These are phyloP conservation scores for Coemansia sp. DNA, from an alignment of 192 early-diverging fungal genomes.

Conservation along the genomic window DNA sequence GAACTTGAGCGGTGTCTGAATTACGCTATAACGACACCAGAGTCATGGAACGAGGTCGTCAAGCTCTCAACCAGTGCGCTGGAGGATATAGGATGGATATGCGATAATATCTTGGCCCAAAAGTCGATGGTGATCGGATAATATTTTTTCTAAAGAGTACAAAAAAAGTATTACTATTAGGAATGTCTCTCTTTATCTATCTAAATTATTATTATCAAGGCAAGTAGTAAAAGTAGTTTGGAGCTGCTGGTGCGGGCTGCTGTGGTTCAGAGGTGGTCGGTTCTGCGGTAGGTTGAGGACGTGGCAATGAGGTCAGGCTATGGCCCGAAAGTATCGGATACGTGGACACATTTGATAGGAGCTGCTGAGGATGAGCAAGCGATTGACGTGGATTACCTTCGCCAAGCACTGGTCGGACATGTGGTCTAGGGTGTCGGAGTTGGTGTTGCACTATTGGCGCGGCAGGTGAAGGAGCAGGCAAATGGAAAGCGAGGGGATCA, in stretches of 20 bases:
- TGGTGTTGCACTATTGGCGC: background rate
- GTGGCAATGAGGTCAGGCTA: background rate
- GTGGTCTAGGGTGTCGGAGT: slow-evolving; percentile 1
- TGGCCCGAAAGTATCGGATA: slow-evolving; percentile 1
- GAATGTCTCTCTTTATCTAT: background rate
- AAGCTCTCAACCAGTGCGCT: slow-evolving; percentile 29
- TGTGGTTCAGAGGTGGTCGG: background rate
- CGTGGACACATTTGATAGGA: background rate
- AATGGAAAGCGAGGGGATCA: background rate
- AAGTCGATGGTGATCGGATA: slow-evolving; percentile 32
- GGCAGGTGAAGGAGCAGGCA: background rate
- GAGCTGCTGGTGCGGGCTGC: background rate
- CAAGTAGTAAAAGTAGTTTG: slow-evolving; percentile 7
- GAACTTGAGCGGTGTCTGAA: slow-evolving; percentile 48
- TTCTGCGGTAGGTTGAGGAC: background rate
- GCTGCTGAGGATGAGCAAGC: background rate
- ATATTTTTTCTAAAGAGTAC: background rate
- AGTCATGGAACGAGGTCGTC: slow-evolving; percentile 52
- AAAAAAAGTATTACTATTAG: background rate
- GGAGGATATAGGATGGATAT: slow-evolving; percentile 50
- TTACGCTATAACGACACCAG: slow-evolving; percentile 34
- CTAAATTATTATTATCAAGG: background rate
- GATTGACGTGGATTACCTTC: background rate
- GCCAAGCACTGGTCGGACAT: background rate
- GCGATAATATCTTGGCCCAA: slow-evolving; percentile 42